A percentile compares a stretch with the other conserved stretches of the same genome.
phyloP scores from a whole-genome alignment of 306 rosid species.

The Quercus mongolica region DNA sequence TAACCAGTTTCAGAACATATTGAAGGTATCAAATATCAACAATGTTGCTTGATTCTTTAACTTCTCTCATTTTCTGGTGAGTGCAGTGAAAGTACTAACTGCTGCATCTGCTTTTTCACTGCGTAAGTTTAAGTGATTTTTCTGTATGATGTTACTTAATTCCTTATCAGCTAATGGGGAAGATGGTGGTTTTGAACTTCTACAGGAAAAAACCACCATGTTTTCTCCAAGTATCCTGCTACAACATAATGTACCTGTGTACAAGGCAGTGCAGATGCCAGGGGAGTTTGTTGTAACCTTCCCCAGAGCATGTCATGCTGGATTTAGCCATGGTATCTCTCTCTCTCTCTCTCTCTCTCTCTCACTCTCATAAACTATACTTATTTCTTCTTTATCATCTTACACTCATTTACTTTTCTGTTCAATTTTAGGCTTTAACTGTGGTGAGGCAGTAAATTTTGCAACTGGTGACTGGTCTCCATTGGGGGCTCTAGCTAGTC shows the following conservation, averaged over 20 bases:
- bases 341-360: neutral
- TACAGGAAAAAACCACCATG: conserved; percentile 35
- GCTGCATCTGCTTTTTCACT: neutral
- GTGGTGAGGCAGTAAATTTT: conserved; percentile 46
- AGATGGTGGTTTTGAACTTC: conserved; percentile 23
- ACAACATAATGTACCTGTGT: conserved; percentile 31
- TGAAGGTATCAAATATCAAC: neutral
- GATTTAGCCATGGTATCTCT: conserved; percentile 30
- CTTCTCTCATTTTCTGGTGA: neutral
- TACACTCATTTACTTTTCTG: neutral
- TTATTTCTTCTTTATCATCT: neutral
- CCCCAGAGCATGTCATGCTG: conserved; percentile 43
- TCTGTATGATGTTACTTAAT: too few species aligned
- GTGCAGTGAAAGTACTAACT: neutral
- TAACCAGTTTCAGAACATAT: neutral
- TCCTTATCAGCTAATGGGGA: conserved; percentile 3
- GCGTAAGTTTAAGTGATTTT: neutral
- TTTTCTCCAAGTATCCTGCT: conserved; percentile 32
- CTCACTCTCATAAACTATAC: neutral
- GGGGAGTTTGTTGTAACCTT: conserved; percentile 47
- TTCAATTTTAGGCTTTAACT: conserved; percentile 35
- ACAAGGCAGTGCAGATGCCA: conserved; percentile 36
- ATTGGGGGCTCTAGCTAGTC: conserved; percentile 28
- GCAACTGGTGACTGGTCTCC: conserved; percentile 39
- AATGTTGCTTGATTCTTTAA: neutral